Percentiles rank a stretch among this genome's conserved stretches.
These are phyloP conservation scores for Penicillium sp. DNA, from an alignment of 2,329 filamentous ascomycete species.

Conservation along the genomic window DNA sequence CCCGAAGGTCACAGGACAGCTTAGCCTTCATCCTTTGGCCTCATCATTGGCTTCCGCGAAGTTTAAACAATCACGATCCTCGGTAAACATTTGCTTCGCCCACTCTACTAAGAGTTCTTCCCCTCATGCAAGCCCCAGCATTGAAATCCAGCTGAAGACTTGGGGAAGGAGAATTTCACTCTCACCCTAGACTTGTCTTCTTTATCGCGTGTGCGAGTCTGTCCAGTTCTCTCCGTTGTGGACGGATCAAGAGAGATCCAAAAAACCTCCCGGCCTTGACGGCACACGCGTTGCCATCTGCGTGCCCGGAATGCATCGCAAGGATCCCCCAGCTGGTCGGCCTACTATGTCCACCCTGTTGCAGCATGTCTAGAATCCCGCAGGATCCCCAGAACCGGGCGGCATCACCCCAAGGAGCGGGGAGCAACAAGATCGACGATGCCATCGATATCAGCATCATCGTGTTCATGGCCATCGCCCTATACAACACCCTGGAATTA, in stretches of 20 bases:
- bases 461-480: slow-evolving; percentile 9
- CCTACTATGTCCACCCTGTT: background rate
- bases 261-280: background rate
- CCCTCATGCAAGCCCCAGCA: background rate
- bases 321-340: background rate
- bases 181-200: background rate
- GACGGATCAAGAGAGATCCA: too few relatives aligned
- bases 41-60: background rate
- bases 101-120: background rate
- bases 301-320: background rate
- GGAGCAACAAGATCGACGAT: background rate
- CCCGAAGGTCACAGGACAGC: background rate
- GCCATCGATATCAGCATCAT: background rate
- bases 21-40: background rate
- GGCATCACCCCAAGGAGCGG: background rate
- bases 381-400: background rate
- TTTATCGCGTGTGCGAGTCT: background rate
- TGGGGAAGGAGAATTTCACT: background rate
- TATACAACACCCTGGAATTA: slow-evolving; percentile 9
- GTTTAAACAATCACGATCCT: background rate
- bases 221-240: background rate
- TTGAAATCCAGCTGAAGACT: background rate
- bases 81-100: background rate
- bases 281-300: background rate
- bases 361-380: background rate